phyloP scores from a whole-genome alignment of 2,329 filamentous ascomycete genomes.

The Drechslerella coelobrocha region DNA sequence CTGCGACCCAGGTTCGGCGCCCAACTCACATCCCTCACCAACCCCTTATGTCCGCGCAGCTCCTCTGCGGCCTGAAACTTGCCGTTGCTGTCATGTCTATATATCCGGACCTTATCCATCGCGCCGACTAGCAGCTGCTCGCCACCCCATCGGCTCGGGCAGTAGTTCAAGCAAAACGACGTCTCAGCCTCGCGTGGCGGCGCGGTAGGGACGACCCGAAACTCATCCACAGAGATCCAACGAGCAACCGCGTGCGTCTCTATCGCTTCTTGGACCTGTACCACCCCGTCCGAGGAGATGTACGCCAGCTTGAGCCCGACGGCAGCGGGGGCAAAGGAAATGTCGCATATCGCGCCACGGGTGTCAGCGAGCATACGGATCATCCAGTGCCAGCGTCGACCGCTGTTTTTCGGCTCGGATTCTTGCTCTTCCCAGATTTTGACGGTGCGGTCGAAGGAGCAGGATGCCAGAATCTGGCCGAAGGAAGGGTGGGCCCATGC shows the following conservation, averaged over 20 bases:
- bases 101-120: slow-evolving; percentile 82
- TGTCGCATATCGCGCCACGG: slow-evolving; percentile 54
- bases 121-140: slow-evolving; percentile 76
- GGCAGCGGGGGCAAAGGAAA: slow-evolving; percentile 54
- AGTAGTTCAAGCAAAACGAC: slow-evolving; percentile 54
- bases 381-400: slow-evolving; percentile 54
- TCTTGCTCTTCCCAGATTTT: slow-evolving; percentile 56
- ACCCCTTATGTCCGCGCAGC: slow-evolving; percentile 73
- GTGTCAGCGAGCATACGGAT: slow-evolving; percentile 54
- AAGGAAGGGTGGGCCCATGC: slow-evolving; percentile 55
- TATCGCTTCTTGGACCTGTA: slow-evolving; percentile 55
- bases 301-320: slow-evolving; percentile 54
- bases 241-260: slow-evolving; percentile 55
- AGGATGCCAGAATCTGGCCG: slow-evolving; percentile 55
- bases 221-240: slow-evolving; percentile 54
- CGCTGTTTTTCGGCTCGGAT: slow-evolving; percentile 47
- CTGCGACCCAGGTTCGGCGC: slow-evolving; percentile 88
- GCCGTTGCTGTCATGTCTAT: slow-evolving; percentile 71
- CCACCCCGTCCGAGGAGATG: slow-evolving; percentile 53
- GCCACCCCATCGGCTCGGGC: slow-evolving; percentile 54
- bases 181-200: slow-evolving; percentile 54
- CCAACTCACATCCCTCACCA: slow-evolving; percentile 91
- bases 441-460: slow-evolving; percentile 55
- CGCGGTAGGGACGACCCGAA: slow-evolving; percentile 51
- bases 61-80: slow-evolving; percentile 86